Base-by-base conservation (phyloP, 2,329 filamentous ascomycete species). In the Dactylellina sp. region DNA sequence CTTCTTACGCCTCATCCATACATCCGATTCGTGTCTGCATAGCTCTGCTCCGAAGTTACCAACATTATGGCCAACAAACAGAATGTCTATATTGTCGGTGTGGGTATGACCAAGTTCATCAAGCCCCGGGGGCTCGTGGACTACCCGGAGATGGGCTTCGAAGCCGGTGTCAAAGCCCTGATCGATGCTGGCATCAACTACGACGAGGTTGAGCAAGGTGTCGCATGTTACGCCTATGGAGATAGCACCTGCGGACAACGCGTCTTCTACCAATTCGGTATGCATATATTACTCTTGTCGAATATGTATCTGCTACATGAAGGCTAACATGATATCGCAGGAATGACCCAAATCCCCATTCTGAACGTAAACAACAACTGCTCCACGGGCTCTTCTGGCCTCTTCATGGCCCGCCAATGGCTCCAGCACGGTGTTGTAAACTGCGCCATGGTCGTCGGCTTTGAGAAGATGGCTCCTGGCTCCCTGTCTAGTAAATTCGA, bases 321-420 rank as follows among this genome's bases (percentile, higher is more conserved):
- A 59, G 49, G 37, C 70, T 71, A 64, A 76, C 20, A 28, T 24
- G 52, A 25, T 14, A n/a, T 35, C 16, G 32, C 16, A 78, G 77
- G 77, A 39, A 93, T 98, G 89, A 97, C 93, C 46, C 86, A 90
- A 80, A 97, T 98, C 78, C 94, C 94, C 79, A 92, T 98, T 81
- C 93, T 96, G 85, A 98, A 98, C 80, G 92, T 97, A 80, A 98
- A 97, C 87, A 98, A 98, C 86, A 97, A 97, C 85, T 98, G 94
- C 85, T 92, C 91, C 2, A 98, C 94, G 0, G 95, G 94, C n/a
- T 93, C 90, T 2, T 97, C 94, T 0, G 95, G 94, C 7, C 84
- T 98, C 68, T 89, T 89, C 80, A 90, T 98, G 86, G 95, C 87
- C 1, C 86, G 93, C 35, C 92, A 89, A 60, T 86, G 96, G 81